phyloP scores from a whole-genome alignment of 2,329 filamentous ascomycete species.

The Pyrenochaeta sp. region DNA sequence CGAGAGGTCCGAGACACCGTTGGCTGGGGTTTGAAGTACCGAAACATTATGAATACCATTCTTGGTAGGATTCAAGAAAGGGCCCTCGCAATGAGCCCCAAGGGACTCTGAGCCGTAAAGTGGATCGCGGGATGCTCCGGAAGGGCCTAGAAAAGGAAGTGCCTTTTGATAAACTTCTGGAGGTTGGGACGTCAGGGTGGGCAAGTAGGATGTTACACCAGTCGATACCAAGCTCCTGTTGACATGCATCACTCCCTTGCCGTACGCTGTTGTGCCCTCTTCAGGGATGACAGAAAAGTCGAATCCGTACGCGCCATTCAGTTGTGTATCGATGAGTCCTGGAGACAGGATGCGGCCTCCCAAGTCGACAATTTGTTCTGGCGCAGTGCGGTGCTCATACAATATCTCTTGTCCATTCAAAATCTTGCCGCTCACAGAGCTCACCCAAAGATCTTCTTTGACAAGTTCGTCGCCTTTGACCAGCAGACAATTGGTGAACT shows the following conservation, averaged over 20 bases:
- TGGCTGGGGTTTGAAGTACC: slow-evolving; percentile 69
- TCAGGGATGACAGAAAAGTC: slow-evolving; percentile 84
- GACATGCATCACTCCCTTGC: slow-evolving; percentile 73
- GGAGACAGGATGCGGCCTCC: slow-evolving; percentile 83
- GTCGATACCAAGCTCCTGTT: slow-evolving; percentile 77
- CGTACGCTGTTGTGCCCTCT: slow-evolving; percentile 66
- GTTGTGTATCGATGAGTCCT: slow-evolving; percentile 88
- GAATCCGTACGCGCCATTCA: slow-evolving; percentile 92
- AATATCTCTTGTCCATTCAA: slow-evolving; percentile 71
- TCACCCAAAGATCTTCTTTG: slow-evolving; percentile 86
- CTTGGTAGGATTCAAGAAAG: slow-evolving; percentile 82
- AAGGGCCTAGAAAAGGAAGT: slow-evolving; percentile 79
- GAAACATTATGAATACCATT: slow-evolving; percentile 85
- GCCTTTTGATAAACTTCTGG: slow-evolving; percentile 83
- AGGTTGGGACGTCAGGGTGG: slow-evolving; percentile 82
- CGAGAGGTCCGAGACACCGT: slow-evolving; percentile 70
- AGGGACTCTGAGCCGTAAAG: slow-evolving; percentile 82
- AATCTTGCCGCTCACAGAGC: slow-evolving; percentile 80
- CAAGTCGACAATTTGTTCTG: slow-evolving; percentile 79
- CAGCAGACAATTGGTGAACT: slow-evolving; percentile 87
- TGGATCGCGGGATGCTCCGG: slow-evolving; percentile 65
- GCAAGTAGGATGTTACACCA: slow-evolving; percentile 87
- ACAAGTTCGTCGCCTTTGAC: slow-evolving; percentile 73
- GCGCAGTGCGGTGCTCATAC: slow-evolving; percentile 72
- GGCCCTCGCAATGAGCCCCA: slow-evolving; percentile 89